These are phyloP conservation scores for Fusarium longipes DNA, from an alignment of 2,329 filamentous ascomycete species.

Conservation along the genomic window DNA sequence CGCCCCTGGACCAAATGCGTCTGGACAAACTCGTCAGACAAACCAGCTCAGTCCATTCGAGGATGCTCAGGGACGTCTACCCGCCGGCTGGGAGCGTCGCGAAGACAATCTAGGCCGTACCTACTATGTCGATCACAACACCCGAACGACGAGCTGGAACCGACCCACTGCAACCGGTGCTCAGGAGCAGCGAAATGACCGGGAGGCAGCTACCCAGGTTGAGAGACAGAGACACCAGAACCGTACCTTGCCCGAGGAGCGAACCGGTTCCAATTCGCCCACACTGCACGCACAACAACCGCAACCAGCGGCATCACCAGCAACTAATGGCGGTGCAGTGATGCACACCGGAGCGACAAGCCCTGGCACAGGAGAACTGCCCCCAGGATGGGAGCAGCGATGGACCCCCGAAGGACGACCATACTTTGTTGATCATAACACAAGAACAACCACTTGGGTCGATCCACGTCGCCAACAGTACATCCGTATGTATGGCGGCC, in stretches of 20 bases:
- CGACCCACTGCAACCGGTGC: constrained; percentile 84
- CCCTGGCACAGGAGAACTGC: constrained; percentile 92
- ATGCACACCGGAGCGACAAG: constrained; percentile 94
- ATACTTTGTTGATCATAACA: constrained; percentile 99
- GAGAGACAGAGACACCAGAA: constrained; percentile 96
- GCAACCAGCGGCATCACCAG: constrained; percentile 52
- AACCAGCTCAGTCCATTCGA: constrained; percentile 87
- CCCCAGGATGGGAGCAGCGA: constrained; percentile 94
- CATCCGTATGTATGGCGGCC: constrained; percentile 94
- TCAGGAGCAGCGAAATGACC: constrained; percentile 75
- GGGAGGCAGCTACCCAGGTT: constrained; percentile 91
- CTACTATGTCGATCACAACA: constrained; percentile 99
- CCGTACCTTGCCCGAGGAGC: constrained; percentile 92
- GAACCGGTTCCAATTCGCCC: constrained; percentile 92
- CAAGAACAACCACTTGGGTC: constrained; percentile 97
- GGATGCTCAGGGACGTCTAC: constrained; percentile 91
- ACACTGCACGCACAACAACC: constrained; percentile 70
- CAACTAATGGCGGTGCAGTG: constrained; percentile 74
- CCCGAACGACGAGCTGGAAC: constrained; percentile 95
- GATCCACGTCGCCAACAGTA: constrained; percentile 97
- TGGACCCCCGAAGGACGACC: constrained; percentile 94
- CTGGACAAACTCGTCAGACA: constrained; percentile 48
- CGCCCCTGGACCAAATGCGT: constrained; percentile 48
- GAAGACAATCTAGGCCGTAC: constrained; percentile 95
- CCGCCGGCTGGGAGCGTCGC: constrained; percentile 93